Conservation (phyloP, 306 rosid genomes). For the Quercus suber region DNA sequence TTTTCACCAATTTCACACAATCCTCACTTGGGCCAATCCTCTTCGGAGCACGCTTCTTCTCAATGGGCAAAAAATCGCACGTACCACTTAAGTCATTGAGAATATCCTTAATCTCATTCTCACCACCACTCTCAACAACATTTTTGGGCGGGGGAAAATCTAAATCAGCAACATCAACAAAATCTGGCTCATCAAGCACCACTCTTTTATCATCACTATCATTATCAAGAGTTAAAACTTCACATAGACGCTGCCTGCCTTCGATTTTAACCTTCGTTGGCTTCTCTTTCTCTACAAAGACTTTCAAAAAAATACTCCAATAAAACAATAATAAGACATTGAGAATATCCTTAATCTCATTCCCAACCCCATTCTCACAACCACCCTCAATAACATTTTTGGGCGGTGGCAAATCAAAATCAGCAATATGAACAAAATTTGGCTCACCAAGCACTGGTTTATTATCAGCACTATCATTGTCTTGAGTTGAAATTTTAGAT, state of each 20-base stretch:
- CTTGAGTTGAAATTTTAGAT: slow-evolving; percentile 55
- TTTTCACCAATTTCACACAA: slow-evolving; percentile 1
- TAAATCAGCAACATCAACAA: slow-evolving; percentile 42
- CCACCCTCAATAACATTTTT: slow-evolving; percentile 10
- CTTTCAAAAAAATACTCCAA: neutral
- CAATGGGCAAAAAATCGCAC: slow-evolving; percentile 66
- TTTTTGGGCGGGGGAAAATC: slow-evolving; percentile 44
- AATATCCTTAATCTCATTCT: slow-evolving; percentile 74
- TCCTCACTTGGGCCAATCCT: slow-evolving; percentile 18
- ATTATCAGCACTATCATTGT: slow-evolving; percentile 14
- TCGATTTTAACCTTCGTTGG: slow-evolving; percentile 54
- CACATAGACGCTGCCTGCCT: slow-evolving; percentile 82
- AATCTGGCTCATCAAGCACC: slow-evolving; percentile 28
- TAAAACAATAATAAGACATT: slow-evolving; percentile 32
- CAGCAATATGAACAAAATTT: slow-evolving; percentile 31
- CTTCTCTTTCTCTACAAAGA: slow-evolving; percentile 38
- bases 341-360: slow-evolving; percentile 77
- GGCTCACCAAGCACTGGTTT: slow-evolving; percentile 29
- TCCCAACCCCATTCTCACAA: slow-evolving; percentile 36
- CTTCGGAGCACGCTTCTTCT: slow-evolving; percentile 38
- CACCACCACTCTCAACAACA: slow-evolving; percentile 13
- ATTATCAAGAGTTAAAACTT: slow-evolving; percentile 35
- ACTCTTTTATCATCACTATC: slow-evolving; percentile 10
- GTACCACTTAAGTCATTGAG: slow-evolving; percentile 60
- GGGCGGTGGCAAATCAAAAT: slow-evolving; percentile 48